Conservation (phyloP, 192 early-diverging fungal species). For the Oehlia diaphana region DNA sequence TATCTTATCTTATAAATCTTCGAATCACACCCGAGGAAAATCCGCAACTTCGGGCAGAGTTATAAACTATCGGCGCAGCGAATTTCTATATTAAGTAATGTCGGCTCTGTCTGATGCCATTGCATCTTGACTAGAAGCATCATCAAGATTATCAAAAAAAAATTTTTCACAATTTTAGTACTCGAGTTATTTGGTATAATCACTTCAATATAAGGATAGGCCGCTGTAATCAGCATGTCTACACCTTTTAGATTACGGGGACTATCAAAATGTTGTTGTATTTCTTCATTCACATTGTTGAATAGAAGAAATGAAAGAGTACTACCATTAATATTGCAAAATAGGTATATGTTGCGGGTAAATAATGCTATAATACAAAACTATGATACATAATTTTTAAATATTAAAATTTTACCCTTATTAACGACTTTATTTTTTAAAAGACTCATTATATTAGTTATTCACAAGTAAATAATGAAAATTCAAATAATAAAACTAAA, state of each 20-base stretch:
- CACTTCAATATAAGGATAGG: background rate
- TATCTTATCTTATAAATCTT: no score
- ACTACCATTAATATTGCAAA: background rate
- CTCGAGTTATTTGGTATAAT: no score
- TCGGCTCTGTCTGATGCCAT: no score
- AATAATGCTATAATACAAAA: background rate
- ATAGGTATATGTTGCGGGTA: constrained; percentile 16
- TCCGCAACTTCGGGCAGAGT: no score
- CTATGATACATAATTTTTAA: background rate
- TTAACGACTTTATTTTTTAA: background rate
- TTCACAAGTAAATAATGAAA: background rate
- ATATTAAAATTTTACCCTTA: background rate
- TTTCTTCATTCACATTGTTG: background rate
- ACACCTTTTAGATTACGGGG: background rate
- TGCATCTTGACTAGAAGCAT: no score
- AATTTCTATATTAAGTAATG: no score
- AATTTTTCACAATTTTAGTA: no score
- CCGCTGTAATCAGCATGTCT: background rate
- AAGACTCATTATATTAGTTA: background rate
- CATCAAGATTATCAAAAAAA: no score
- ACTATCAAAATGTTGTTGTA: background rate
- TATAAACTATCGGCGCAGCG: no score
- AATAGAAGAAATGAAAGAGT: background rate
- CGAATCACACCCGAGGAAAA: no score
- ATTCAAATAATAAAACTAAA: background rate